Percentiles rank a stretch among this genome's conserved stretches.
These are phyloP conservation scores for Corymbia maculata DNA, from an alignment of 345 rosid genomes.

Conservation along the genomic window DNA sequence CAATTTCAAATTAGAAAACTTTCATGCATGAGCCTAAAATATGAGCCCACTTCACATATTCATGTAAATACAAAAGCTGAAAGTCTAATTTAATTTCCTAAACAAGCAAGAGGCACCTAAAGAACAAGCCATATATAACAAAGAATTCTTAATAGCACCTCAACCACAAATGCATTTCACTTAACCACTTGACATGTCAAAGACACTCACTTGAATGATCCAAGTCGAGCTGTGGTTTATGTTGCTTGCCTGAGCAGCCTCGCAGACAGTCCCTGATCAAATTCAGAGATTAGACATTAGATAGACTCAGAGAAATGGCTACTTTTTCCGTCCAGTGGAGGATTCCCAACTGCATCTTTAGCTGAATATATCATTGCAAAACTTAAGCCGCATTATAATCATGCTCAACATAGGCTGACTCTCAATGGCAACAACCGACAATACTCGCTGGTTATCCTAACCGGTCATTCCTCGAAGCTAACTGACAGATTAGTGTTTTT, in stretches of 20 bases:
- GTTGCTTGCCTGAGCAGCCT: constrained; percentile 98
- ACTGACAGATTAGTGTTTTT: background rate
- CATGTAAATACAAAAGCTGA: background rate
- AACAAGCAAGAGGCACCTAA: background rate
- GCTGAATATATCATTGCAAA: background rate
- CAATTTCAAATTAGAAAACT: background rate
- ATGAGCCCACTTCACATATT: background rate
- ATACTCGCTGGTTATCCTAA: background rate
- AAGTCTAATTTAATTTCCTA: background rate
- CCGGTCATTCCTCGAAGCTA: background rate
- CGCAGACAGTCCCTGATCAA: constrained; percentile 85
- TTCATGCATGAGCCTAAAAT: background rate
- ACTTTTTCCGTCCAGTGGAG: background rate
- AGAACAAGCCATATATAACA: background rate
- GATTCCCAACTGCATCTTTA: background rate
- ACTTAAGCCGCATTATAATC: background rate
- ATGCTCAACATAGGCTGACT: background rate
- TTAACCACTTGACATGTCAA: background rate
- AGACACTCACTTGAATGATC: constrained; percentile 73
- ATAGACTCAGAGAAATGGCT: background rate
- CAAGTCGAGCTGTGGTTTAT: constrained; percentile 96
- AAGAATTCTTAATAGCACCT: background rate
- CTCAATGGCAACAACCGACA: background rate
- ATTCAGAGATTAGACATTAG: background rate
- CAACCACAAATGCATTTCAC: background rate